Evolutionary conservation across 2,329 filamentous ascomycete genomes (phyloP), one percentile per base, ranked within the genome.

Genomic region (Cylindrodendrum hubeiense): DNA sequence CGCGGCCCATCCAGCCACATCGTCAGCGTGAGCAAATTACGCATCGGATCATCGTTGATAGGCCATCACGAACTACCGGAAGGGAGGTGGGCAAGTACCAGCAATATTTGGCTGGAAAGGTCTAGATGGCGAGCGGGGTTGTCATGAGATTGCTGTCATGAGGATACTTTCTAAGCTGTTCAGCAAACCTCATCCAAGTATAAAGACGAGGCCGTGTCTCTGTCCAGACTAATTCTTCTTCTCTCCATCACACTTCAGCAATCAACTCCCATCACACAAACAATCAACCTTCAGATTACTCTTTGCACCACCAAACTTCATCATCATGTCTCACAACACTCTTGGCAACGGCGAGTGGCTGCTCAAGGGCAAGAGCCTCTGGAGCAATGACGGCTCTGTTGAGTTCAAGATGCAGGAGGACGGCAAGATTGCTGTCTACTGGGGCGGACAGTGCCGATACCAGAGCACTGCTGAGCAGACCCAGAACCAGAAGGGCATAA

Each of bases 301-400:
- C 26, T 33, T 22, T 19, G 19, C 43, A n/a, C 15, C 7, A 22
- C 19, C 30, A 44, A 10, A 21, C 58, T 15, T 22, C 55, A 54
- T 17, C 30, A 55, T 24, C 28, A 57, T 58, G 37, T 34, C 56
- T 13, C 66, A 72, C 53, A 71, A 67, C 66, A 71, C 71, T 37
- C 76, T 79, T 28, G 75, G 75, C 2, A 78, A 78, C 60, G 76
- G 74, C 56, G 72, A 76, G 64, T 77, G 75, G 74, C 67, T 78
- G n/a, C 65, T 69, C 43, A 61, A 47, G 3, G 76, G 77, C 21
- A 66, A 68, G 44, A 78, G 76, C 58, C 71, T 78, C 5, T 77
- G 47, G 19, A 79, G 77, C 51, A 26, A 68, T 1, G 74, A 78
- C 53, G 76, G 77, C 54, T 72, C 72, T 1, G 68, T 72, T 17